These are phyloP conservation scores for Graphiopsis chlorocephala DNA, from an alignment of 2,329 filamentous ascomycete genomes.

Conservation along the genomic window DNA sequence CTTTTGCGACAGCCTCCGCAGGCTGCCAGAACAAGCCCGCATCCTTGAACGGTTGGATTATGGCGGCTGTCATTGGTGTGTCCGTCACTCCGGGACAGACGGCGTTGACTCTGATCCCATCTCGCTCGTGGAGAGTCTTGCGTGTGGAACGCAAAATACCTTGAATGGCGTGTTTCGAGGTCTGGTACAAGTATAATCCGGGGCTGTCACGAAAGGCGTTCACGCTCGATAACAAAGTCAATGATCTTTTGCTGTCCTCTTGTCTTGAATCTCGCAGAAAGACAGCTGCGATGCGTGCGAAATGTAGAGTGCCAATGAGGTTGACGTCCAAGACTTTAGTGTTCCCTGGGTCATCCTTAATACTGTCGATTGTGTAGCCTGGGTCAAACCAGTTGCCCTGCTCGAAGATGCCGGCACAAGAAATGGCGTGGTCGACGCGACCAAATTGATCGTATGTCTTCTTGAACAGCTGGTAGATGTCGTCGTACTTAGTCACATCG, in stretches of 20 bases:
- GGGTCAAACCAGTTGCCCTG: slow-evolving; percentile 45
- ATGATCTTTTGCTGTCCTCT: slow-evolving; percentile 38
- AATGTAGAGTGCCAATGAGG: slow-evolving; percentile 46
- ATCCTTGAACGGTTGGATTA: slow-evolving; percentile 21
- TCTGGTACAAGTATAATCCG: slow-evolving; percentile 45
- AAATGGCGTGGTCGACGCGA: slow-evolving; percentile 48
- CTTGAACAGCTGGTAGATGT: slow-evolving; percentile 47
- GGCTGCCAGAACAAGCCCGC: slow-evolving; percentile 23
- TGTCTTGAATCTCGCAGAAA: slow-evolving; percentile 43
- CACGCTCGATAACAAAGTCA: slow-evolving; percentile 46
- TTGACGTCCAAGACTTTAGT: slow-evolving; percentile 48
- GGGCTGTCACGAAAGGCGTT: slow-evolving; percentile 51
- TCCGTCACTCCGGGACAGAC: slow-evolving; percentile 46
- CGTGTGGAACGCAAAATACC: slow-evolving; percentile 26
- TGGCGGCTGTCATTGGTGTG: slow-evolving; percentile 26
- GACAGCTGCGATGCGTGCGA: slow-evolving; percentile 50
- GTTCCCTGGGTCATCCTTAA: slow-evolving; percentile 34
- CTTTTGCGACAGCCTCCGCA: slow-evolving; percentile 24
- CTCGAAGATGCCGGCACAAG: slow-evolving; percentile 46
- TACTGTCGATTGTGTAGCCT: slow-evolving; percentile 40
- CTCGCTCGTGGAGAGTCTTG: slow-evolving; percentile 25
- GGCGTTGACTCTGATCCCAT: slow-evolving; percentile 40
- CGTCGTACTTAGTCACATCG: slow-evolving; percentile 46
- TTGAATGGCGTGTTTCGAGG: slow-evolving; percentile 27
- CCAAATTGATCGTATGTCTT: slow-evolving; percentile 42